Percentiles rank a stretch among this genome's conserved stretches.
Evolutionary conservation across 805 yeast species (phyloP).

Genomic region (Debaryomyces castellii): DNA sequence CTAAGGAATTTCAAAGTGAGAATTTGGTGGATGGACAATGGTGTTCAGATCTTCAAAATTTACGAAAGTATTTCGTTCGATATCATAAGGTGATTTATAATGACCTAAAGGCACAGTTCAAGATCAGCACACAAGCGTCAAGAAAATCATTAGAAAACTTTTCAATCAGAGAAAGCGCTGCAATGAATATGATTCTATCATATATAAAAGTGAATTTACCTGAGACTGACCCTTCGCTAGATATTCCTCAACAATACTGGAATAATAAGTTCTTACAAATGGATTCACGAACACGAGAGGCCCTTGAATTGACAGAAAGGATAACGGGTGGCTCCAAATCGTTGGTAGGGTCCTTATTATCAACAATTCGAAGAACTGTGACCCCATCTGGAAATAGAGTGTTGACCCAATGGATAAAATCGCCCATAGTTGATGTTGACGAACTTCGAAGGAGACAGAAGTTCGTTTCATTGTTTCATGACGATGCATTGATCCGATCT

Average conservation of each 20-base stretch:
- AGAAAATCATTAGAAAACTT: slow-evolving; percentile 33
- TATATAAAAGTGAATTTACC: slow-evolving; percentile 78
- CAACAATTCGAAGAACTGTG: slow-evolving; percentile 69
- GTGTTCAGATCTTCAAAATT: slow-evolving; percentile 58
- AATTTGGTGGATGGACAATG: slow-evolving; percentile 47
- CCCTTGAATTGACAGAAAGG: slow-evolving; percentile 70
- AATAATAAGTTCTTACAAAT: slow-evolving; percentile 63
- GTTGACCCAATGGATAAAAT: slow-evolving; percentile 77
- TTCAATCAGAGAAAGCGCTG: slow-evolving; percentile 52
- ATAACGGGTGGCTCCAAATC: slow-evolving; percentile 44
- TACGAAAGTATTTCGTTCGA: slow-evolving; percentile 60
- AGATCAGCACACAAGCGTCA: slow-evolving; percentile 33
- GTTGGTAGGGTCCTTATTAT: slow-evolving; percentile 66
- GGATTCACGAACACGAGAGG: slow-evolving; percentile 76
- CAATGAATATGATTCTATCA: slow-evolving; percentile 56
- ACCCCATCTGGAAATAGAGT: slow-evolving; percentile 81
- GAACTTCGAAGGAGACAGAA: slow-evolving; percentile 54
- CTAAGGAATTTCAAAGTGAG: slow-evolving; percentile 42
- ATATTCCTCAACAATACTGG: slow-evolving; percentile 60
- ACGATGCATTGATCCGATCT: slow-evolving; percentile 17
- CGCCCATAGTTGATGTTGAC: slow-evolving; percentile 64
- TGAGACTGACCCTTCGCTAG: slow-evolving; percentile 57
- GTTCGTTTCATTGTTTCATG: slow-evolving; percentile 31
- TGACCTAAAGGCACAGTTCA: slow-evolving; percentile 33
- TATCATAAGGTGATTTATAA: slow-evolving; percentile 39